phyloP scores from a whole-genome alignment of 257 asterid species.

The Nicotiana benthamiana region DNA sequence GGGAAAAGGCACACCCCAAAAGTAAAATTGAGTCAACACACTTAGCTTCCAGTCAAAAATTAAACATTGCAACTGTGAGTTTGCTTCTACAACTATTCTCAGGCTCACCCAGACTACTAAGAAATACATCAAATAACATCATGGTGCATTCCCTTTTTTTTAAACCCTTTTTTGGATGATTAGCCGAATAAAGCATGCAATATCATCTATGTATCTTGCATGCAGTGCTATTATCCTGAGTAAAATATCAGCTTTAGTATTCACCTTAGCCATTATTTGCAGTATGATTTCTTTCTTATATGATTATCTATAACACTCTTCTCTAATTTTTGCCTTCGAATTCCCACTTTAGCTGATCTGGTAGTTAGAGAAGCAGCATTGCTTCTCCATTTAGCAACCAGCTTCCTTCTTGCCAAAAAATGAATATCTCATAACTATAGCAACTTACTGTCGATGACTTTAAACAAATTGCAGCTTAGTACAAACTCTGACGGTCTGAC shows the following conservation, averaged over 20 bases:
- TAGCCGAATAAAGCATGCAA: background rate
- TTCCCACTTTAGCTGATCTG: background rate
- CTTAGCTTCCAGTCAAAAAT: background rate
- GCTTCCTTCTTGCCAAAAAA: background rate
- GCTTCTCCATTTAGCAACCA: background rate
- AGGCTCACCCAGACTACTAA: background rate
- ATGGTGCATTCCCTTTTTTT: background rate
- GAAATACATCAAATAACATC: background rate
- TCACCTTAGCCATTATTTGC: background rate
- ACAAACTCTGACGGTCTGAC: background rate
- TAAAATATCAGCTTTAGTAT: background rate
- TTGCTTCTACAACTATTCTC: background rate
- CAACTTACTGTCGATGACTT: background rate
- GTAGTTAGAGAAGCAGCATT: background rate
- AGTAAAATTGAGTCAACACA: background rate
- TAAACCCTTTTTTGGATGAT: background rate
- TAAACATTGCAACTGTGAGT: background rate
- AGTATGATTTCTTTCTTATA: background rate
- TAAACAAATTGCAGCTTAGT: background rate
- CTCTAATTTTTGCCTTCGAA: background rate
- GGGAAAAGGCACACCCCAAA: background rate
- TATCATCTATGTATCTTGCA: background rate
- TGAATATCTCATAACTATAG: background rate
- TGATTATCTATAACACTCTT: background rate
- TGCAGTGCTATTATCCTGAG: background rate